phyloP scores from a whole-genome alignment of 1,284 basidiomycete species.

The Taiwanofungus camphoratus region DNA sequence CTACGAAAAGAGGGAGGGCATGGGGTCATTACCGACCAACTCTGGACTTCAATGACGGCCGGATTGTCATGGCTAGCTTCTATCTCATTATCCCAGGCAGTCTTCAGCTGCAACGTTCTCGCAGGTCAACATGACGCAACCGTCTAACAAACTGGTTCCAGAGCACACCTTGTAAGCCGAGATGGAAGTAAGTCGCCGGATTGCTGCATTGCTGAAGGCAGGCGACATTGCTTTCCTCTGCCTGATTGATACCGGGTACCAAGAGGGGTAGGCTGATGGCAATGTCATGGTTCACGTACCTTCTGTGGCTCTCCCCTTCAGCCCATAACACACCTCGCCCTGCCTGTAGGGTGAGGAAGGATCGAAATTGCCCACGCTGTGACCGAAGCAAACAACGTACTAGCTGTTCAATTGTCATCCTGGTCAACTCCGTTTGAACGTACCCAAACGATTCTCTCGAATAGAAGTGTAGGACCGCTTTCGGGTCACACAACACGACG shows the following conservation, averaged over 20 bases:
- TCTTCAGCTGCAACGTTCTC: conserved; percentile 43
- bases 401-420: conserved; percentile 35
- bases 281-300: conserved; percentile 9
- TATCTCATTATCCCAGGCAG: conserved; percentile 43
- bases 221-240: conserved; percentile 37
- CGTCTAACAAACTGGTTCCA: background rate
- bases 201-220: conserved; percentile 36
- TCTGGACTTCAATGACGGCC: conserved; percentile 47
- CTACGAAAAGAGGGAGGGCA: background rate
- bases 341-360: conserved; percentile 29
- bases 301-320: conserved; percentile 46
- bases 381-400: conserved; percentile 26
- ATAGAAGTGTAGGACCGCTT: conserved; percentile 48
- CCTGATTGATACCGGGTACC: conserved; percentile 17
- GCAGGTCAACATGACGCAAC: too few relatives aligned
- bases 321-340: conserved; percentile 45
- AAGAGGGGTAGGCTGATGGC: background rate
- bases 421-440: conserved; percentile 26
- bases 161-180: conserved; percentile 43
- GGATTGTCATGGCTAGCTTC: conserved; percentile 29
- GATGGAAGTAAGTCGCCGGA: conserved; percentile 30
- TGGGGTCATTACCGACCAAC: conserved; percentile 13
- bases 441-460: conserved; percentile 45
- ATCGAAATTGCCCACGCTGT: background rate
- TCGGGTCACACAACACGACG: conserved; percentile 48